phyloP scores from a whole-genome alignment of 305 asterid genomes.

The Solanum hybrid region DNA sequence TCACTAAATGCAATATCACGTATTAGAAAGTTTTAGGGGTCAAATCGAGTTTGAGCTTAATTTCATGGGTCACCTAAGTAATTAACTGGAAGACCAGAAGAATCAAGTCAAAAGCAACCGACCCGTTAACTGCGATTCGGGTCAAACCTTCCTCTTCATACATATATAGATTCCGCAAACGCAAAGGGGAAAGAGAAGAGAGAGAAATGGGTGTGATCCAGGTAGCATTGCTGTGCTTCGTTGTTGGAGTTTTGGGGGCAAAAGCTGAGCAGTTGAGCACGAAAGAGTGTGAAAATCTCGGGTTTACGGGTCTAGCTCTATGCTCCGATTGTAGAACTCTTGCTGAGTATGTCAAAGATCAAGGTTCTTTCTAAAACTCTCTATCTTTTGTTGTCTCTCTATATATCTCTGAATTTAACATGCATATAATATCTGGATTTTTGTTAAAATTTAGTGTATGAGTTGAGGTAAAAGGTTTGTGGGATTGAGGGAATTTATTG shows the following conservation, averaged over 20 bases:
- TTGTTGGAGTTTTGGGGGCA: background rate
- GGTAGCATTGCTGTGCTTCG: background rate
- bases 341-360: constrained; percentile 78
- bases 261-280: constrained; percentile 31
- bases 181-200: background rate
- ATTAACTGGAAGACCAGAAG: background rate
- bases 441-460: background rate
- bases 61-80: background rate
- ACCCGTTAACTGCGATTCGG: background rate
- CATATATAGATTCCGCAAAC: background rate
- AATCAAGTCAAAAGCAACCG: background rate
- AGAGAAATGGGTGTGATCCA: background rate
- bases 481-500: background rate
- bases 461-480: background rate
- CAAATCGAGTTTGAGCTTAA: background rate
- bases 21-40: background rate
- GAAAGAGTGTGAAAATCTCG: constrained; percentile 68
- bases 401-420: background rate
- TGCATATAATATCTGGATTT: background rate
- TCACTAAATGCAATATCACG: background rate
- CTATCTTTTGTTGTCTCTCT: background rate
- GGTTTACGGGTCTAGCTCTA: constrained; percentile 85
- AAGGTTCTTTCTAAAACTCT: constrained; percentile 28
- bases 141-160: background rate
- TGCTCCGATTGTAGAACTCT: constrained; percentile 88